Percentiles rank a stretch among this genome's conserved stretches.
Evolutionary conservation across 345 rosid genomes (phyloP).

Genomic region (Arabidopsis arenosa): DNA sequence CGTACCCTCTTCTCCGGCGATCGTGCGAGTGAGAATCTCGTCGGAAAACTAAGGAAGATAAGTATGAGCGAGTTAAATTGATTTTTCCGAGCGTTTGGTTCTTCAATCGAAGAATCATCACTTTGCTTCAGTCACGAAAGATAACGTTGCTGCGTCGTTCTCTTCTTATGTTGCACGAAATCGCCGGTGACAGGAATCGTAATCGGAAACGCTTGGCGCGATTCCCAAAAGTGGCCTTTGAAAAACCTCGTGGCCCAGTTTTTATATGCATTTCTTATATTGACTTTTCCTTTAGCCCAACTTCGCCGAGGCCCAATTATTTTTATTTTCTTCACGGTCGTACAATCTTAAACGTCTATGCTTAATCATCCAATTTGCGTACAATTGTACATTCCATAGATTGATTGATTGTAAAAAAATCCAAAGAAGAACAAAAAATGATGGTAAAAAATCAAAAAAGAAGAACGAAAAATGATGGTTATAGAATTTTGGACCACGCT

Average conservation of each 20-base stretch:
- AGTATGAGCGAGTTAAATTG: slow-evolving; percentile 25
- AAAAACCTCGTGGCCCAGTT: no score
- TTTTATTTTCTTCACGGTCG: not conserved
- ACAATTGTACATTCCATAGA: not conserved
- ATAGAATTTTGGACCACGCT: slow-evolving; percentile 17
- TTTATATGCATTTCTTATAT: no score
- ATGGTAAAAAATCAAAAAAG: not conserved
- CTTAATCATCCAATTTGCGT: not conserved
- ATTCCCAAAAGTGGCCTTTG: no score
- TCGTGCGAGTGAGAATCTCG: slow-evolving; percentile 35
- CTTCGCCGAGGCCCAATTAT: not conserved
- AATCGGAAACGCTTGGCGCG: not conserved
- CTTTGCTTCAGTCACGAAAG: not conserved
- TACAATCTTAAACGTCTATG: no score
- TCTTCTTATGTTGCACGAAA: no score
- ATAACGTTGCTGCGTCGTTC: no score
- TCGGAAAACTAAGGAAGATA: slow-evolving; percentile 31
- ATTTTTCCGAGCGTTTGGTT: slow-evolving; percentile 27
- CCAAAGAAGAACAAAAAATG: no score
- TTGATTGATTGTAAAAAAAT: not conserved
- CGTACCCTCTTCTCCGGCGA: slow-evolving; percentile 23
- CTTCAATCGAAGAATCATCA: slow-evolving; percentile 31
- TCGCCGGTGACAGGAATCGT: no score
- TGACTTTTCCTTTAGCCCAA: not conserved
- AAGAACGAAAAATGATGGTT: not conserved